Conservation (phyloP, 2,329 filamentous ascomycete species). For the Pseudocercospora fuligena region DNA sequence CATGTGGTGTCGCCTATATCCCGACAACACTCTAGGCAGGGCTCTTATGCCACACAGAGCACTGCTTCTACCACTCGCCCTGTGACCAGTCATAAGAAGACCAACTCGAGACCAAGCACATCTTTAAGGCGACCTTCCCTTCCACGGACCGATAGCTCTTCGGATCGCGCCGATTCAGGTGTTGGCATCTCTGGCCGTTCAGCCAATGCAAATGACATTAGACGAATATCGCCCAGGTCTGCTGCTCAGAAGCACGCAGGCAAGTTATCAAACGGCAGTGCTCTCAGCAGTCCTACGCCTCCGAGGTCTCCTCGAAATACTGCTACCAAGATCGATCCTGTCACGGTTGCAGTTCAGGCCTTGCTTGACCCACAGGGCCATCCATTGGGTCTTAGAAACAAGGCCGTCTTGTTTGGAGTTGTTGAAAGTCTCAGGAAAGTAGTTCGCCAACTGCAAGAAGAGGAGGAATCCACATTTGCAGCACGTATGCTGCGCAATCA, state of each 20-base stretch:
- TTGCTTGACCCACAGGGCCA: conserved; percentile 46
- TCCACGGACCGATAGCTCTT: conserved; percentile 27
- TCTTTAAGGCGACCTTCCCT: conserved; percentile 13
- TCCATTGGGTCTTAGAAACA: conserved; percentile 58
- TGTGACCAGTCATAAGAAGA: not conserved
- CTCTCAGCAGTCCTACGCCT: conserved; percentile 19
- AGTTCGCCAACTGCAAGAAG: conserved; percentile 55
- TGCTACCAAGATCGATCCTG: conserved; percentile 43
- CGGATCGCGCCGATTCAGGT: conserved; percentile 41
- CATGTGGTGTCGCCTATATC: conserved; percentile 18
- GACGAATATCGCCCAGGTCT: conserved; percentile 32
- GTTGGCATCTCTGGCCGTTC: conserved; percentile 37
- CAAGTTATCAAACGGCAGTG: conserved; percentile 14
- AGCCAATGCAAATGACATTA: conserved; percentile 25
- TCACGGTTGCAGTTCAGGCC: conserved; percentile 44
- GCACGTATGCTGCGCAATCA: conserved; percentile 69
- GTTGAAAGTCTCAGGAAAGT: conserved; percentile 61
- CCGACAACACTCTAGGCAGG: conserved; percentile 17
- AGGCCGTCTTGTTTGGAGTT: conserved; percentile 55
- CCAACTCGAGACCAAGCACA: conserved; percentile 9
- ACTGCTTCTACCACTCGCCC: conserved; percentile 11
- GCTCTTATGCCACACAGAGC: conserved; percentile 14
- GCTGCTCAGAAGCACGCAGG: conserved; percentile 13
- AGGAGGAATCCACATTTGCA: conserved; percentile 57
- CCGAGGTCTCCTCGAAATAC: conserved; percentile 21